A percentile compares a stretch with the other conserved stretches of the same genome.
Conservation (phyloP, 352 stramenopile genomes). For the Peronospora tabacina region DNA sequence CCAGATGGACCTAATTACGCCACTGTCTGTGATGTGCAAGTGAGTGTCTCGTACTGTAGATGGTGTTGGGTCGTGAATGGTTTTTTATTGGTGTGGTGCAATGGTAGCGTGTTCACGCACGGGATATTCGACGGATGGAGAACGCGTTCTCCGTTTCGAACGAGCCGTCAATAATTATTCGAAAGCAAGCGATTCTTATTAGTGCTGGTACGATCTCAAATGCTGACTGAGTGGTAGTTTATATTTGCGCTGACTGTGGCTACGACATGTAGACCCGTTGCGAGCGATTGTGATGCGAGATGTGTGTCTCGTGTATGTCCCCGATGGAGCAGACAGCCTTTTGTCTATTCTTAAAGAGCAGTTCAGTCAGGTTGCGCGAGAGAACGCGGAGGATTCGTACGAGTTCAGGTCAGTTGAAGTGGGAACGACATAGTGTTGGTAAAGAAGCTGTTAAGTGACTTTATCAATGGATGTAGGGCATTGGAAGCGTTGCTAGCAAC, state of each 20-base stretch:
- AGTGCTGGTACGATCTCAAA: slow-evolving; percentile 40
- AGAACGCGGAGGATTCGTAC: slow-evolving; percentile 51
- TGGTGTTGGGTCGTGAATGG: not conserved
- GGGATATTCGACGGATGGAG: slow-evolving; percentile 68
- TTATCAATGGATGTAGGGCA: slow-evolving; percentile 18
- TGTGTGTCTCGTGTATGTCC: slow-evolving; percentile 51
- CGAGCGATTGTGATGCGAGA: slow-evolving; percentile 71
- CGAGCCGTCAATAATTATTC: slow-evolving; percentile 65
- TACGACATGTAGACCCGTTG: slow-evolving; percentile 39
- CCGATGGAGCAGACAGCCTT: slow-evolving; percentile 47
- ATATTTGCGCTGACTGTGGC: slow-evolving; percentile 1
- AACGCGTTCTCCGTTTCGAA: slow-evolving; percentile 68
- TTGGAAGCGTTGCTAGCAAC: slow-evolving; percentile 56
- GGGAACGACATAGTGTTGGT: not conserved
- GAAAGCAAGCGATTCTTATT: slow-evolving; percentile 72
- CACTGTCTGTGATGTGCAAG: slow-evolving; percentile 39
- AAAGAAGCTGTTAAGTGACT: not conserved
- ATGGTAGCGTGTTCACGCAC: slow-evolving; percentile 53
- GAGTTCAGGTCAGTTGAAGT: slow-evolving; percentile 50
- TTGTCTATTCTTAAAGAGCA: slow-evolving; percentile 58
- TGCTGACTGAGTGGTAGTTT: not conserved
- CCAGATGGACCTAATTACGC: slow-evolving; percentile 22
- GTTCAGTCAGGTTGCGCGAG: slow-evolving; percentile 40
- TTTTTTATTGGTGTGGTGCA: slow-evolving; percentile 3
- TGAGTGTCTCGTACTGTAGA: not conserved